Evolutionary conservation across 441 rosid species (phyloP), one percentile per base, ranked within the genome.

Genomic region (Eugenia klotzschiana): DNA sequence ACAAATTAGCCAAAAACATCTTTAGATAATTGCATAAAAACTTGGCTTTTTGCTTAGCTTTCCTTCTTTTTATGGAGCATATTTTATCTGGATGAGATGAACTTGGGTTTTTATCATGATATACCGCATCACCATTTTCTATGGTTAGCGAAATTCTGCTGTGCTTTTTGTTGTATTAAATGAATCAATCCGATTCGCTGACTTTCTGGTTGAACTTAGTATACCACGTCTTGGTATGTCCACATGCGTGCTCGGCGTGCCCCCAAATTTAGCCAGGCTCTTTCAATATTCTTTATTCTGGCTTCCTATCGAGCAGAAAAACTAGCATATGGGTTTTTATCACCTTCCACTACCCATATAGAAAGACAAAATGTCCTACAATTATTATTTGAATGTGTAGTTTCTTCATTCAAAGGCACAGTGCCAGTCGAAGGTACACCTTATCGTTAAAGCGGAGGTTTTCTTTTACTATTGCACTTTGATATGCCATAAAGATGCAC

Each of bases 241-340:
- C n/a, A 0, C 22, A 64, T 33, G 74, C 0, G 0, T 8, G 25
- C 74, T 33, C 0, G 0, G 43, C 22, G 46, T 14, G 1, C 43
- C 18, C 14, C n/a, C 0, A 37, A 64, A 33, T 29, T 18, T 64
- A 33, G 18, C 74, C 14, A 64, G 1, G 43, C 73, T 64, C 74
- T 64, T 64, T 64, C 43, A 18, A 33, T 64, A 8, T 64, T 33
- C 43, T 64, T 64, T 29, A 23, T 60, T 60, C 43, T 18, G 46
- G 74, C 74, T 64, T 64, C 74, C 74, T 33, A 1, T 64, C 37
- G 43, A 8, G 74, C 33, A 33, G 74, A 33, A 64, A 60, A 33
- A 33, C 14, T 64, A 37, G 10, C 4, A 5, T 64, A 8, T 18
- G 46, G 74, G 43, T 64, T 33, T 64, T 27, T 9, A 60, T 18